These are phyloP conservation scores for Fusarium sp. DNA, from an alignment of 2,329 filamentous ascomycete species.

Conservation along the genomic window DNA sequence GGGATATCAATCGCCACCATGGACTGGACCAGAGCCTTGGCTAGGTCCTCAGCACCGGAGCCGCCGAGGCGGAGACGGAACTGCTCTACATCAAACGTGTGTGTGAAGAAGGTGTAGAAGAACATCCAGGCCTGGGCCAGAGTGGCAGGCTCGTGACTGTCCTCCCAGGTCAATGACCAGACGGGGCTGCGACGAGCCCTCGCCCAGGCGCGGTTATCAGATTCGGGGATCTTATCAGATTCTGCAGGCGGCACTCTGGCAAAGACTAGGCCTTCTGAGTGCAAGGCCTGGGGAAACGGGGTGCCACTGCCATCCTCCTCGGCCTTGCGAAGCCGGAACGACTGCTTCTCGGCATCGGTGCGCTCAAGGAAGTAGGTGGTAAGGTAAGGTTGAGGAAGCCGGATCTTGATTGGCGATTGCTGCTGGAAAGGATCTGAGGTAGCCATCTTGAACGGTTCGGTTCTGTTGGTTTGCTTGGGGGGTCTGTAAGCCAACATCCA, in stretches of 20 bases:
- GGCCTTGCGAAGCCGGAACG: conserved; percentile 37
- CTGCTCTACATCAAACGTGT: conserved; percentile 36
- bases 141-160: conserved; percentile 47
- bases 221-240: conserved; percentile 39
- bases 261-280: conserved; percentile 34
- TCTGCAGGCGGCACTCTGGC: conserved; percentile 29
- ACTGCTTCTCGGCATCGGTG: conserved; percentile 18
- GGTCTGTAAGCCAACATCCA: not conserved
- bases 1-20: conserved; percentile 55
- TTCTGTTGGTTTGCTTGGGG: conserved; percentile 9
- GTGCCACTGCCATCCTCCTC: conserved; percentile 31
- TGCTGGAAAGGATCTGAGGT: conserved; percentile 36
- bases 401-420: conserved; percentile 55
- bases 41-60: conserved; percentile 23
- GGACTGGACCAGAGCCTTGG: conserved; percentile 50
- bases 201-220: conserved; percentile 56
- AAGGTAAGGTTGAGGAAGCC: conserved; percentile 37
- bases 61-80: conserved; percentile 39
- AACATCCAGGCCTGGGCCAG: conserved; percentile 59
- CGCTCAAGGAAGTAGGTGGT: conserved; percentile 40
- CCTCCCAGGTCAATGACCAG: conserved; percentile 53
- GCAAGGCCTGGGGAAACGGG: conserved; percentile 34
- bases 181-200: conserved; percentile 57
- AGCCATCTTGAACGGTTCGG: conserved; percentile 22
- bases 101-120: conserved; percentile 56